These are phyloP conservation scores for Metarhizium rileyi DNA, from an alignment of 2,329 filamentous ascomycete species.

Conservation along the genomic window DNA sequence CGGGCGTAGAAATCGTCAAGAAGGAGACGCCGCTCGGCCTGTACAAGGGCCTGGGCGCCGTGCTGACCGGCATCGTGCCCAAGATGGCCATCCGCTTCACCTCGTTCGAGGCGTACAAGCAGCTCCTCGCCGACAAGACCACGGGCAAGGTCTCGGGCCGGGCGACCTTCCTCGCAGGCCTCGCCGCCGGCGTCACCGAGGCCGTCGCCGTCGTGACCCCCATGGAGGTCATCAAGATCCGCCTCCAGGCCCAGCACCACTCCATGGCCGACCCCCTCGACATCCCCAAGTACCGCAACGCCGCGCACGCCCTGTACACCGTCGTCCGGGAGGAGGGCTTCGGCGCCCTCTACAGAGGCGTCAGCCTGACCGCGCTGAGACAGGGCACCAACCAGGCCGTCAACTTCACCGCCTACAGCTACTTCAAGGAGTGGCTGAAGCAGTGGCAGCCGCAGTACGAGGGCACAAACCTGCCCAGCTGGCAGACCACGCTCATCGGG, in stretches of 20 bases:
- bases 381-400: conserved; percentile 97
- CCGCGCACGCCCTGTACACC: conserved; percentile 73
- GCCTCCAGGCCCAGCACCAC: conserved; percentile 95
- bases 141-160: conserved; percentile 60
- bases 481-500: conserved; percentile 85
- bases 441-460: conserved; percentile 60
- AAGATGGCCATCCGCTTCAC: conserved; percentile 99
- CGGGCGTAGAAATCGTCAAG: conserved; percentile 76
- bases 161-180: conserved; percentile 66
- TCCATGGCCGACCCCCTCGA: conserved; percentile 95
- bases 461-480: conserved; percentile 61
- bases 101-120: conserved; percentile 93
- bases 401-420: conserved; percentile 96
- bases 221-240: conserved; percentile 99
- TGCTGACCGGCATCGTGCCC: conserved; percentile 89
- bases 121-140: conserved; percentile 58
- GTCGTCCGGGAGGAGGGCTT: conserved; percentile 86
- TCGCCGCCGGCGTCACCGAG: conserved; percentile 89
- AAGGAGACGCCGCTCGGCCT: conserved; percentile 86
- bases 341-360: conserved; percentile 83
- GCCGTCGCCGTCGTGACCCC: conserved; percentile 93
- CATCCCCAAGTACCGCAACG: conserved; percentile 93
- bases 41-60: conserved; percentile 97
- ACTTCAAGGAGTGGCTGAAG: conserved; percentile 76
- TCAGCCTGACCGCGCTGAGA: conserved; percentile 82